These are phyloP conservation scores for Trametes coccinea DNA, from an alignment of 768 basidiomycete species.

Conservation along the genomic window DNA sequence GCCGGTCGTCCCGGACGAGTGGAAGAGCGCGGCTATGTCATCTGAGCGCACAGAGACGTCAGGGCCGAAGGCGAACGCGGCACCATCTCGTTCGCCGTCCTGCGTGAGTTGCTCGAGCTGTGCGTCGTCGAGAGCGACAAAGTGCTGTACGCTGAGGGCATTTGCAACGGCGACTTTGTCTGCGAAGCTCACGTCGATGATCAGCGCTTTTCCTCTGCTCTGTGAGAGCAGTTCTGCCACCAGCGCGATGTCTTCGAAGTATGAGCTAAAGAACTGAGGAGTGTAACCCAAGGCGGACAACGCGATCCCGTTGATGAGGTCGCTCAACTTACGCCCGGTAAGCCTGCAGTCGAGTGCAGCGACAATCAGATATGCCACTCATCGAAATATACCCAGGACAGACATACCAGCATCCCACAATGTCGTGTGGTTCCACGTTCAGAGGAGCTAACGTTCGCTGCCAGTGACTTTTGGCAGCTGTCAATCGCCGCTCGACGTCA, in stretches of 20 bases:
- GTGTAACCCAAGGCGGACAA: not conserved
- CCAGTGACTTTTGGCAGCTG: not conserved
- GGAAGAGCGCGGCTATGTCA: constrained; percentile 1
- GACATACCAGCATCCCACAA: not conserved
- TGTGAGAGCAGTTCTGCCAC: not conserved
- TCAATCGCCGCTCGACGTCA: not conserved
- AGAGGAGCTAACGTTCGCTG: not conserved
- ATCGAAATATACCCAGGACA: not conserved
- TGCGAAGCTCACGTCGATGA: not conserved
- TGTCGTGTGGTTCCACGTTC: not conserved
- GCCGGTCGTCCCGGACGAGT: not conserved
- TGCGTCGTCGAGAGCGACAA: not conserved
- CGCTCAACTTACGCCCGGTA: constrained; percentile 1
- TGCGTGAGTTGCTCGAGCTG: not conserved
- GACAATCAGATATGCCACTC: not conserved
- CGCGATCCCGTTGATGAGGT: constrained; percentile 1
- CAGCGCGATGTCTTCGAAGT: not conserved
- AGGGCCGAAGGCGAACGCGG: not conserved
- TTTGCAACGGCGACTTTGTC: not conserved
- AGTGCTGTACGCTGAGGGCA: not conserved
- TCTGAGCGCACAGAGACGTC: not conserved
- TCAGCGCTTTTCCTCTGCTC: not conserved
- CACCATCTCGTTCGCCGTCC: not conserved
- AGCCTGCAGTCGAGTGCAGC: not conserved
- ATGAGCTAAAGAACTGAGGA: not conserved